Evolutionary conservation across 768 basidiomycete species (phyloP), one percentile per base, ranked within the genome.

Genomic region (Hygrophoropsis aurantiaca): DNA sequence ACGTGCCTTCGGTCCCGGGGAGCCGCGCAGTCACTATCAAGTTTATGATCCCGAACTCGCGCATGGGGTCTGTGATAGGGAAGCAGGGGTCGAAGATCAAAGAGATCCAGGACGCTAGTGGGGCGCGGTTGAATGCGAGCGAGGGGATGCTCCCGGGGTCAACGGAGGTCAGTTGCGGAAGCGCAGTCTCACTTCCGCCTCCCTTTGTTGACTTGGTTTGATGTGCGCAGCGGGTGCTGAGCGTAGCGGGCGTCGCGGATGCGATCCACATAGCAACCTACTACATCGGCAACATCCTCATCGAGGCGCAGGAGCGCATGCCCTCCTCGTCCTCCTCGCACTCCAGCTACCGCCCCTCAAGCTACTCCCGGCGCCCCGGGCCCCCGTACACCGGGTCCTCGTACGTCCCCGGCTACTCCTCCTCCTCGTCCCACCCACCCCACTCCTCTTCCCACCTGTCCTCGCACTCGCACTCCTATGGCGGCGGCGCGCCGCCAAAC

Each of bases 231-330:
- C 91, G 97, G 47, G 94, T 99, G 20, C 79, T 99, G 43, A 97
- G 94, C 56, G 95, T 98, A 30, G 93, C 95, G 19, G 97, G 97
- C 30, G 97, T 99, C 42, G 97, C 97, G 18, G 97, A 99, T 65
- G 97, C 97, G 24, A 94, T 99, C 48, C 97, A 99, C 67, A 99
- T 99, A 53, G 97, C 97, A 33, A 97, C 95, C 3, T 99, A 98
- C 72, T 98, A 99, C 67, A 94, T 99, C 52, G 97, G 97, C 46
- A 97, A 94, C 54, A 97, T 98, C 59, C 84, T 99, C 45, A 87
- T 95, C 56, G 93, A 97, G 65, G 87, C 92, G 5, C 86, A 91
- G 62, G 89, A 91, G 52, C 85, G 87, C 49, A 81, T 81, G 79
- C 89, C 89, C 4, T 74, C 88, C 42, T 73, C 83, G 47, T 70